Evolutionary conservation across 2,329 filamentous ascomycete species (phyloP).

Genomic region (Monilinia aucupariae): DNA sequence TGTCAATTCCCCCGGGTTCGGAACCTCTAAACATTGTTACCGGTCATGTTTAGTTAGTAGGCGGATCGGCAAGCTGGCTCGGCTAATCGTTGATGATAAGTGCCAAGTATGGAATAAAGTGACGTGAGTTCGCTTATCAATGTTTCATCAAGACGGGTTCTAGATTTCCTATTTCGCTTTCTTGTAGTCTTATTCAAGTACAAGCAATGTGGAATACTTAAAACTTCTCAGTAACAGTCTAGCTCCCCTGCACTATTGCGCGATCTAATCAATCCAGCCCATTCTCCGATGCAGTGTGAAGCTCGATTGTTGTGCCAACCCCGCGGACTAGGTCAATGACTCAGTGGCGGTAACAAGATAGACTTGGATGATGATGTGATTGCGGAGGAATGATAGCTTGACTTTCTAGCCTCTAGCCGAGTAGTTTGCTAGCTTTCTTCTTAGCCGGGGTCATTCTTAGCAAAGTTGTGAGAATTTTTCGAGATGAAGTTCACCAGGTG

Average conservation of each 20-base stretch:
- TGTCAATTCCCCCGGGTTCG: background rate
- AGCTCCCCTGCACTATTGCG: background rate
- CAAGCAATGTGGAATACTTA: background rate
- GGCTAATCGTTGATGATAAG: background rate
- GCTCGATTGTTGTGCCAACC: background rate
- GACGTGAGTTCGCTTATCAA: background rate
- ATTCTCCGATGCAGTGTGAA: background rate
- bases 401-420: background rate
- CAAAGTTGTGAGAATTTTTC: background rate
- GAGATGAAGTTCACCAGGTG: background rate
- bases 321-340: background rate
- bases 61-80: background rate
- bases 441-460: background rate
- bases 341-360: background rate
- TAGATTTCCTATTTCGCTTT: background rate
- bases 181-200: background rate
- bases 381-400: background rate
- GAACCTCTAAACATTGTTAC: background rate
- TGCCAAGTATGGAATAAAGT: background rate
- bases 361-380: background rate
- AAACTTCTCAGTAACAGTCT: background rate
- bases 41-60: background rate
- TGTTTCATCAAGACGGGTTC: conserved; percentile 1
- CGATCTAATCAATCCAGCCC: background rate
- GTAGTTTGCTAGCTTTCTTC: background rate